Evolutionary conservation across 108 stramenopile species (phyloP).

Genomic region (Nitzschia sp.): DNA sequence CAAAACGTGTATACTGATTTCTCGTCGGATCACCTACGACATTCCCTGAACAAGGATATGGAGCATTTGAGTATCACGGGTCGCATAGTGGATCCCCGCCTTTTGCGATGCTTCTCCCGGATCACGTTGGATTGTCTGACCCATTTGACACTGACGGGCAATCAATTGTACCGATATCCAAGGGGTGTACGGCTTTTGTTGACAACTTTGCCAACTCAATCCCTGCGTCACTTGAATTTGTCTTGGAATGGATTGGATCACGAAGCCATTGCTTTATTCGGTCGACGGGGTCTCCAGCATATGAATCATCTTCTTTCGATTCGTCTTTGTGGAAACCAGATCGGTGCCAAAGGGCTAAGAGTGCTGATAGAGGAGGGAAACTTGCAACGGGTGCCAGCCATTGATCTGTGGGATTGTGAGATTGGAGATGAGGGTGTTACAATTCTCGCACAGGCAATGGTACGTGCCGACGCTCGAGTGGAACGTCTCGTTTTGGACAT

Average conservation of each 20-base stretch:
- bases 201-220: not conserved
- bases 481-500: not conserved
- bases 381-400: not conserved
- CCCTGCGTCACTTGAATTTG: slow-evolving; percentile 3
- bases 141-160: not conserved
- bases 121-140: not conserved
- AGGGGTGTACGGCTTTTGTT: not conserved
- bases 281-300: not conserved
- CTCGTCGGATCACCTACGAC: not conserved
- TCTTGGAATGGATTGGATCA: slow-evolving; percentile 6
- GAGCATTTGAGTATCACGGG: not conserved
- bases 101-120: not conserved
- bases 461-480: not conserved
- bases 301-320: not conserved
- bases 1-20: not conserved
- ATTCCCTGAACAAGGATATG: not conserved
- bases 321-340: slow-evolving; percentile 3
- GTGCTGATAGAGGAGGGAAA: not conserved
- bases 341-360: not conserved
- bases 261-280: not conserved
- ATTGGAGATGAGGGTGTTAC: slow-evolving; percentile 3
- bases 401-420: slow-evolving; percentile 14
- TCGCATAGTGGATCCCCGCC: not conserved
- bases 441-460: not conserved
- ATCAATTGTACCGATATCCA: not conserved